phyloP scores from a whole-genome alignment of 495 filamentous ascomycete genomes.

The Penicillium desertorum region DNA sequence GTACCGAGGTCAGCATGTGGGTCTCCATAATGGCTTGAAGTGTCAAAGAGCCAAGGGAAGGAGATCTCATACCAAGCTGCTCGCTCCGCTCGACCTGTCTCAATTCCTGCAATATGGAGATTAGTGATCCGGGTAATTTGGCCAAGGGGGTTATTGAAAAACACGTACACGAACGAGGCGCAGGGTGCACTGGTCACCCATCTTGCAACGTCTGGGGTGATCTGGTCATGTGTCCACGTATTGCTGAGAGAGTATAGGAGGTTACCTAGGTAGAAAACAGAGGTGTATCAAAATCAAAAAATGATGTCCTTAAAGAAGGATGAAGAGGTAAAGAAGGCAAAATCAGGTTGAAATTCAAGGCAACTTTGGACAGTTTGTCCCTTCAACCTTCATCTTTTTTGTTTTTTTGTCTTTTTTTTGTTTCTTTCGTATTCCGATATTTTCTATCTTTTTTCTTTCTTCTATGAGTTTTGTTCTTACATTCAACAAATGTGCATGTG shows the following conservation, averaged over 20 bases:
- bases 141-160: neutral
- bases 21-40: neutral
- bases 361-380: neutral
- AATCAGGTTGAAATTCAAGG: neutral
- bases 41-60: neutral
- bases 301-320: neutral
- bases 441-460: neutral
- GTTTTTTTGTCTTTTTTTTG: too few species aligned
- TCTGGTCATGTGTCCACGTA: neutral
- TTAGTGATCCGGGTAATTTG: neutral
- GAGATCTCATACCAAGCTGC: slow-evolving; percentile 15
- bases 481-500: neutral
- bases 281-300: neutral
- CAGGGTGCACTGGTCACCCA: slow-evolving; percentile 22
- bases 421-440: neutral
- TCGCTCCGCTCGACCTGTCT: slow-evolving; percentile 18
- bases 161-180: slow-evolving; percentile 21
- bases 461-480: neutral
- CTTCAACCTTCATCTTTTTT: neutral
- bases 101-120: slow-evolving; percentile 16
- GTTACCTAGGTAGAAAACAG: neutral
- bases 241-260: neutral
- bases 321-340: neutral
- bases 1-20: slow-evolving; percentile 8
- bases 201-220: neutral